Evolutionary conservation across 352 stramenopile species (phyloP), one percentile per base, ranked within the genome.

Genomic region (Globisporangium nodosum): DNA sequence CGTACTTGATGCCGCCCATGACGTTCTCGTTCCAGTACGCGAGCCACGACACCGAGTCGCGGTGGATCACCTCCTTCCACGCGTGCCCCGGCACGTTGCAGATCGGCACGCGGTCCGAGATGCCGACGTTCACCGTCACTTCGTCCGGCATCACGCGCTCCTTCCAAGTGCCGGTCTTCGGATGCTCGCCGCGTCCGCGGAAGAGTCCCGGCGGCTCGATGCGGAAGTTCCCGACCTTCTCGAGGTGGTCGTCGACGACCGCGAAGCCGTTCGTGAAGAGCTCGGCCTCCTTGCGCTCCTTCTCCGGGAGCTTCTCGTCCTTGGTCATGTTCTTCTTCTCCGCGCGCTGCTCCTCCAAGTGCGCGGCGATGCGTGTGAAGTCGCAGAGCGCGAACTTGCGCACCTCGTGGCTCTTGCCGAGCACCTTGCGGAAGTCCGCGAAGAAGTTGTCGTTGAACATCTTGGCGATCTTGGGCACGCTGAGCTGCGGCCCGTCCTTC

Each of bases 381-480:
- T 99, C 96, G 61, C 94, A 99, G 50, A 95, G 92, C n/a, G 97
- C 86, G 63, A 99, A 98, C 16, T 74, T 76, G 63, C 98, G 98
- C 54, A 99, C 90, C 9, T 90, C 74, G 69, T 99, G 95, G 9
- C 74, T 74, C 46, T 92, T 96, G n/a, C 95, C 96, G 9, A 99
- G 72, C 15, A 92, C 70, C 39, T 88, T 79, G 48, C 85, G 87
- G 52, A 97, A 97, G 61, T 96, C 97, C 2, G 78, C 74, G 61
- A 99, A 99, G 69, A 99, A 99, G 70, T 99, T 99, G 58, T 98
- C 98, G 66, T 98, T 98, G 71, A 99, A 99, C 21, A 98, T 98
- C 69, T 96, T 90, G 59, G 88, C 92, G 3, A 94, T 99, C 67
- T 98, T 98, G 6, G 88, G 79, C 63, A 98, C 98, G 27, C 96